phyloP scores from a whole-genome alignment of 495 filamentous ascomycete species.

The Penicillium steckii region DNA sequence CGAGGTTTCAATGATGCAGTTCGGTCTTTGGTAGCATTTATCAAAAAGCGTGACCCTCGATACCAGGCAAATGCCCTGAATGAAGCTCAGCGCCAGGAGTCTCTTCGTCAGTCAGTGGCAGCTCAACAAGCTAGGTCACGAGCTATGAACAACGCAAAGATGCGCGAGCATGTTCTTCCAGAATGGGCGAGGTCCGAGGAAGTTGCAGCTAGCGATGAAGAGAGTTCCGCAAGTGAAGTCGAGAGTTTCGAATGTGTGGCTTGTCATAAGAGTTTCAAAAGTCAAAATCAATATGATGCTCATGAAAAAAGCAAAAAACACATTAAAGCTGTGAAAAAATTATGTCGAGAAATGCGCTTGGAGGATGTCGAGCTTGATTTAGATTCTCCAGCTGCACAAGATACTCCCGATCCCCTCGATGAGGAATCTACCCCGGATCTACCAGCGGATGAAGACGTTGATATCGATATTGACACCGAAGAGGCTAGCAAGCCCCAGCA shows the following conservation, averaged over 20 bases:
- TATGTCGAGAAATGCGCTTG: constrained; percentile 78
- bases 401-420: background rate
- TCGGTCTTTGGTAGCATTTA: constrained; percentile 80
- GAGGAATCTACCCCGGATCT: constrained; percentile 5
- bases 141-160: constrained; percentile 74
- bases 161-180: constrained; percentile 64
- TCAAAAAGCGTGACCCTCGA: constrained; percentile 89
- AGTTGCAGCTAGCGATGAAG: constrained; percentile 48
- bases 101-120: constrained; percentile 71
- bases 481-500: background rate
- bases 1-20: constrained; percentile 93
- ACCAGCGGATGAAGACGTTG: background rate
- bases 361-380: constrained; percentile 57
- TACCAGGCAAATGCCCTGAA: constrained; percentile 67
- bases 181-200: constrained; percentile 71
- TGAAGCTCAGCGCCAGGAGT: constrained; percentile 77
- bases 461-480: background rate
- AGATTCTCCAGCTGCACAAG: background rate
- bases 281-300: constrained; percentile 85
- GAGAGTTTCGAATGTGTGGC: constrained; percentile 83
- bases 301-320: constrained; percentile 98
- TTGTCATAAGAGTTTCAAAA: constrained; percentile 91
- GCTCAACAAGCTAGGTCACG: constrained; percentile 83
- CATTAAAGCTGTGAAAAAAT: constrained; percentile 73
- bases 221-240: constrained; percentile 53